phyloP scores from a whole-genome alignment of 345 rosid species.

The Adansonia digitata region DNA sequence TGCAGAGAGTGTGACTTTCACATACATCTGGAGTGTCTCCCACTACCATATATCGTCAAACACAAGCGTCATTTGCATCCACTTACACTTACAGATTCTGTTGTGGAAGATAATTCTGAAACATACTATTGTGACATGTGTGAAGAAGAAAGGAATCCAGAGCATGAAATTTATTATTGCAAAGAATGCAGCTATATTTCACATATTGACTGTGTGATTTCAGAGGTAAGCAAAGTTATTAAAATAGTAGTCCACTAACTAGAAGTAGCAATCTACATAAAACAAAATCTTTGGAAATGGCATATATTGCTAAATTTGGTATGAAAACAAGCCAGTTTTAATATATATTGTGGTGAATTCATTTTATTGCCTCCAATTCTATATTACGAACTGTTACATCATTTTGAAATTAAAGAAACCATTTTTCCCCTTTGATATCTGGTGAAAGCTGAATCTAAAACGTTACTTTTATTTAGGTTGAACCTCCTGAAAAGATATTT shows the following conservation, averaged over 20 bases:
- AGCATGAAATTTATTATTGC: not conserved
- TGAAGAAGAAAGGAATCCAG: not conserved
- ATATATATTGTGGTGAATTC: not conserved
- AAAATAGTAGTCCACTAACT: not conserved
- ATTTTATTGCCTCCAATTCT: not conserved
- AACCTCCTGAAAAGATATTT: not conserved
- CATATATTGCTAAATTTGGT: too few species aligned
- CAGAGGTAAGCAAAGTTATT: not conserved
- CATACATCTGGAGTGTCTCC: not conserved
- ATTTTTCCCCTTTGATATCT: not conserved
- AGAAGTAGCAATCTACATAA: too few species aligned
- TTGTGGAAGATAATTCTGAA: not conserved
- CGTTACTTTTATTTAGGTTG: not conserved
- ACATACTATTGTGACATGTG: slow-evolving; percentile 1
- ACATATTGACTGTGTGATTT: not conserved
- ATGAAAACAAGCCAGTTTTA: not conserved
- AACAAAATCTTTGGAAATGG: too few species aligned
- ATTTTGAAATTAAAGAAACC: not conserved
- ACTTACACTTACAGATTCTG: not conserved
- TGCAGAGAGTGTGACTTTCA: not conserved
- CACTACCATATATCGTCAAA: not conserved
- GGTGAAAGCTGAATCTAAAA: not conserved
- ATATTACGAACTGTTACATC: not conserved
- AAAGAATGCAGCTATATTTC: not conserved
- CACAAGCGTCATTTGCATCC: slow-evolving; percentile 9